Base-by-base conservation (phyloP, 1,139 yeast species). In the Saccharomyces hybrid region DNA sequence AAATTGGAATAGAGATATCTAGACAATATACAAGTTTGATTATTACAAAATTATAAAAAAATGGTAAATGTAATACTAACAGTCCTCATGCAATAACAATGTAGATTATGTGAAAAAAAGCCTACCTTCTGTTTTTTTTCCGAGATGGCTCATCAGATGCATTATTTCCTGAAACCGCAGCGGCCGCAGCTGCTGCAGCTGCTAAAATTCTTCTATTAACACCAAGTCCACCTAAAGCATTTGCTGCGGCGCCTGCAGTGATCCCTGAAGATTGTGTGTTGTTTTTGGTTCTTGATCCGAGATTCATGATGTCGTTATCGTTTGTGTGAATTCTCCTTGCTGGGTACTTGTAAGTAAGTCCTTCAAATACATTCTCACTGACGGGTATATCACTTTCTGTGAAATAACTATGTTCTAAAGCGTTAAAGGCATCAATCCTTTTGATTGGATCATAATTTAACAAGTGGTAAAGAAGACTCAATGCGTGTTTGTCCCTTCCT, bases 381-480 rank as follows among this genome's bases (percentile, higher is more conserved):
- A 88, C 90, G 55, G 79, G 78, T 1, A 95, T 91, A 16, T 71
- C 70, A 13, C 65, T 64, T 51, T 63, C 64, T 9, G 76, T 74
- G 67, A 95, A 93, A 73, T 85, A 93, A 6, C 82, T 82, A 69
- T 93, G 96, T 9, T 79, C 69, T 55, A 93, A 70, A 0, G 96
- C 88, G 56, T 81, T 83, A 49, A 79, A 78, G 0, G 97, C 96
- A 25, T 89, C 84, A 34, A 87, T 71, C 56, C 99, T 76, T 26
- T 75, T 73, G n/a, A 83, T 77, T 0, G 99, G 99, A 66, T 95
- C 96, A 66, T 90, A 91, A 55, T 80, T 85, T 47, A 95, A 70
- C 48, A 95, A 70, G 42, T 80, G 79, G 42, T 80, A 73, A 38
- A 95, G 72, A 28, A 95, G 73, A 54, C 81, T 79, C 29, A 86